phyloP scores from a whole-genome alignment of 176 grass and related monocot genomes.

The Poa pratensis region DNA sequence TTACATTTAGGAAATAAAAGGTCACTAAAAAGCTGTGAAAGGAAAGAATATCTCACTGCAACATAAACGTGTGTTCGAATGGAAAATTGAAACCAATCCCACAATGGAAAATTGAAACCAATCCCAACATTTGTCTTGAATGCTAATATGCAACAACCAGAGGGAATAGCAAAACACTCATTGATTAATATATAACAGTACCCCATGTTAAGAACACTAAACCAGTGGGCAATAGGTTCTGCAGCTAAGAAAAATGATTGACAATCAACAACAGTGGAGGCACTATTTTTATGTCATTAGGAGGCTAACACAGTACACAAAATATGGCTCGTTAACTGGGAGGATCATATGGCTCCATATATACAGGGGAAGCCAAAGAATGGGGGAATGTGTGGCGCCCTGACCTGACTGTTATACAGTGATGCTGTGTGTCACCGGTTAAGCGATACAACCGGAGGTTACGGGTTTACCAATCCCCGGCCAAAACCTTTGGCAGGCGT shows the following conservation, averaged over 20 bases:
- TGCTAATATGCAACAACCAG: neutral
- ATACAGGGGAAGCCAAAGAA: neutral
- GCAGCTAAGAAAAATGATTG: neutral
- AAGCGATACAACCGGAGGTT: too few species aligned
- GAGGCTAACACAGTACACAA: neutral
- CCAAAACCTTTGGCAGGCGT: too few species aligned
- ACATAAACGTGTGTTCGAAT: neutral
- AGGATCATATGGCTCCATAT: neutral
- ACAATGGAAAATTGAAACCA: too few species aligned
- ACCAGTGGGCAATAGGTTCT: neutral
- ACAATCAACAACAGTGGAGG: neutral
- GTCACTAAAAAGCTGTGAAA: neutral
- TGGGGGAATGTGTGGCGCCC: neutral
- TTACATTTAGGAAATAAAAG: neutral
- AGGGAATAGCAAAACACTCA: neutral
- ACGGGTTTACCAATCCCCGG: too few species aligned
- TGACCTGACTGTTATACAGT: too few species aligned
- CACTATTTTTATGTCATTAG: neutral
- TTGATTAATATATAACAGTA: conserved; percentile 3
- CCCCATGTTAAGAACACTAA: neutral
- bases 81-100: too few species aligned
- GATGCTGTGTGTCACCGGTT: too few species aligned
- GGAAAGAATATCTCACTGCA: neutral
- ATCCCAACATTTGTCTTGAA: too few species aligned
- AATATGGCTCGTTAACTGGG: neutral